phyloP scores from a whole-genome alignment of 192 early-diverging fungal species.

The Linnemannia schmuckeri region DNA sequence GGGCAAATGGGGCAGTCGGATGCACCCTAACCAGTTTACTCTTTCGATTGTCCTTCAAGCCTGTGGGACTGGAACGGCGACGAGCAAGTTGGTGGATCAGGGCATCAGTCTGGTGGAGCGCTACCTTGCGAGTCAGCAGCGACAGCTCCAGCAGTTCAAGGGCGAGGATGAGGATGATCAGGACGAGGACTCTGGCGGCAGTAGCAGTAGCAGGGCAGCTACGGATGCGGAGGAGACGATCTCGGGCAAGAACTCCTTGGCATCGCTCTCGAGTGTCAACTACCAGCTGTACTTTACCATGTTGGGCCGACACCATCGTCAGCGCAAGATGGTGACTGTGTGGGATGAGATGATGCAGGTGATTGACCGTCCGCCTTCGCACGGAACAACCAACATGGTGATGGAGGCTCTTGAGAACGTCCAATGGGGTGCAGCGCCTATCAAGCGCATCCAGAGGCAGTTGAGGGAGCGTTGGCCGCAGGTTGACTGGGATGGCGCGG shows the following conservation, averaged over 20 bases:
- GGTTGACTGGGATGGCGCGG: conserved; percentile 5
- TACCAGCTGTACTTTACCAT: conserved; percentile 43
- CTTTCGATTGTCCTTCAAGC: conserved; percentile 48
- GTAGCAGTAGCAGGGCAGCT: neutral
- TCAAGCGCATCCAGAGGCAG: conserved; percentile 27
- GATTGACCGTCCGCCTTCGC: conserved; percentile 21
- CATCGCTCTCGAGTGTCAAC: conserved; percentile 20
- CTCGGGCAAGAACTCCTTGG: neutral
- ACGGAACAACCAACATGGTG: conserved; percentile 18
- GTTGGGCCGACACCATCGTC: conserved; percentile 46
- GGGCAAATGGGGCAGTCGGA: conserved; percentile 28
- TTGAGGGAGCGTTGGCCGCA: conserved; percentile 32
- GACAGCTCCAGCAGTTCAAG: neutral
- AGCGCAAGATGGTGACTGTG: conserved; percentile 38
- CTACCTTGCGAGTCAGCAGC: neutral
- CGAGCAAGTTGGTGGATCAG: conserved; percentile 13
- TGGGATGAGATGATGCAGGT: conserved; percentile 47
- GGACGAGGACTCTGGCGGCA: neutral
- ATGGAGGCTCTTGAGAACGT: conserved; percentile 48
- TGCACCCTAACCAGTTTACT: conserved; percentile 35
- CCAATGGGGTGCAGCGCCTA: conserved; percentile 42
- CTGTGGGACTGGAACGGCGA: conserved; percentile 17
- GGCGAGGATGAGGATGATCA: conserved; percentile 1
- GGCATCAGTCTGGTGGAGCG: conserved; percentile 22
- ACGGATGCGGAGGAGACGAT: neutral